Base-by-base conservation (phyloP, 1,139 yeast species). In the Pichia cactophila region DNA sequence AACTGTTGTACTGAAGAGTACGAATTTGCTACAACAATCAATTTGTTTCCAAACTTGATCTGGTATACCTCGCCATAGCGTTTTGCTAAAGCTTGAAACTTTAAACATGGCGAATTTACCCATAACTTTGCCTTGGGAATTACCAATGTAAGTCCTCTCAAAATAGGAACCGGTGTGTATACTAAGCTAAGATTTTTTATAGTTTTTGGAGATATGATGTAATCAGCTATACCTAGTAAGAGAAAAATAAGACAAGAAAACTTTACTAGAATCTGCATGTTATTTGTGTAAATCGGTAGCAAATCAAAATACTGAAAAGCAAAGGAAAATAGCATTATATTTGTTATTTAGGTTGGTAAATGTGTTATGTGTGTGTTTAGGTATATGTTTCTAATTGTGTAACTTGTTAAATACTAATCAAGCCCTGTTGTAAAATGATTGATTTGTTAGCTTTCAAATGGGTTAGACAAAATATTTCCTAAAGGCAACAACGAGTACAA, bases 1-100 rank as follows among this genome's bases (percentile, higher is more conserved):
- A 86, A 64, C 33, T 69, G 65, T 41, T 66, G 63, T 1, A 81
- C 79, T 7, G 83, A 74, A 2, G 72, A 73, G 57, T 68, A 80
- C 0, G 83, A 73, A 60, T 86, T 84, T 11, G 81, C 90, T 31
- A 86, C 83, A 9, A 86, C 72, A 0, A 81, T 75, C 11, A 77
- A 68, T 47, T 66, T 69, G 29, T 64, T 66, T 0, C 95, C 95
- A 48, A 85, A 63, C 43, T 85, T 66, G 33, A 84, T 70, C 58
- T 84, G 92, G 59, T 75, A 83, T 1, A 83, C 73, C 3, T 75
- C 69, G 0, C 77, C 73, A 55, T 74, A 74, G 20, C 55, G 51
- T 26, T 64, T 48, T 0, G 75, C 56, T 83, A 88, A 80, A n/a
- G 63, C 54, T 53, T 67, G 56, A 60, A 75, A 83, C 4, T 68